Evolutionary conservation across 805 yeast species (phyloP).

Genomic region (Tetrapisispora taiwanensis): DNA sequence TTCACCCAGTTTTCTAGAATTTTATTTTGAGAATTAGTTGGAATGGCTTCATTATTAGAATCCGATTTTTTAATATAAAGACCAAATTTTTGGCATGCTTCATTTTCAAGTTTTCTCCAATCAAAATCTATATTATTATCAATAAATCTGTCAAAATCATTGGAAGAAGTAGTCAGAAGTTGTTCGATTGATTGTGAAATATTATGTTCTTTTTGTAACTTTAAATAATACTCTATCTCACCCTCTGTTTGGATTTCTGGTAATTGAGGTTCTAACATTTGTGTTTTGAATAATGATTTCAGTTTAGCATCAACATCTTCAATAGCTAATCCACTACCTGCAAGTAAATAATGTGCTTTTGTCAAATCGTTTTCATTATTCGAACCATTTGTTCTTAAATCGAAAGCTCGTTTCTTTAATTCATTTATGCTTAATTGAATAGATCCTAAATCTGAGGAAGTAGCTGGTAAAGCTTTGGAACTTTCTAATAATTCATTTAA

Average conservation of each 20-base stretch:
- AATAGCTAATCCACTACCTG: slow-evolving; percentile 79
- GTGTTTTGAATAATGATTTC: slow-evolving; percentile 34
- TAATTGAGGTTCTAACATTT: slow-evolving; percentile 23
- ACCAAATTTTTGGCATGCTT: slow-evolving; percentile 65
- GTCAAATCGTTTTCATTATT: slow-evolving; percentile 35
- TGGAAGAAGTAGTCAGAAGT: slow-evolving; percentile 59
- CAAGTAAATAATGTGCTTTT: slow-evolving; percentile 78
- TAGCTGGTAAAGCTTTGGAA: slow-evolving; percentile 60
- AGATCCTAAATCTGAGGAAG: slow-evolving; percentile 60
- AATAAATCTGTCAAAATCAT: slow-evolving; percentile 73
- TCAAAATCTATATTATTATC: slow-evolving; percentile 64
- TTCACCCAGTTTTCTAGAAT: slow-evolving; percentile 3
- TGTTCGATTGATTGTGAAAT: slow-evolving; percentile 76
- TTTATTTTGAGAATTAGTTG: slow-evolving; percentile 7
- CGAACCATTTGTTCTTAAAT: slow-evolving; percentile 37
- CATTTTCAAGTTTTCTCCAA: slow-evolving; percentile 73
- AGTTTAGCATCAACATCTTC: slow-evolving; percentile 67
- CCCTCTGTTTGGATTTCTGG: slow-evolving; percentile 6
- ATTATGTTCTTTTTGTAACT: slow-evolving; percentile 69
- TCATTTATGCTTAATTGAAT: slow-evolving; percentile 74
- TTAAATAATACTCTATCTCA: slow-evolving; percentile 3
- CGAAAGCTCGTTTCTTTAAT: slow-evolving; percentile 56
- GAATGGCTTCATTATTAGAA: background rate
- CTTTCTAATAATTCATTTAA: slow-evolving; percentile 58
- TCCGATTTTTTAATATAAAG: slow-evolving; percentile 32